Evolutionary conservation across 2,329 filamentous ascomycete species (phyloP).

Genomic region (Phialemoniopsis sp.): DNA sequence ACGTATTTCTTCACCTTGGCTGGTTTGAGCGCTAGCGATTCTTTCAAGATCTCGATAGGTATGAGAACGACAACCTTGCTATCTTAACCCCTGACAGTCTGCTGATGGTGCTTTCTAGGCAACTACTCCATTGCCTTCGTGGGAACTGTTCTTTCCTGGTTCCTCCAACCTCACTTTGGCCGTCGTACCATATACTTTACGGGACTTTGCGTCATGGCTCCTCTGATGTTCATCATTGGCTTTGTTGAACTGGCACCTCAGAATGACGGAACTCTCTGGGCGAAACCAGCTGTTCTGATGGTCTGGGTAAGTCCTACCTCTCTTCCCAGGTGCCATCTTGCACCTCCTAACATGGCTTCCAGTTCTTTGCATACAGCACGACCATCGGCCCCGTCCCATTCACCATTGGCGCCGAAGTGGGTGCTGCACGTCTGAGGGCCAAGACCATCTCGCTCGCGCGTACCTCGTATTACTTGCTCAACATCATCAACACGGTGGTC

Average conservation of each 20-base stretch:
- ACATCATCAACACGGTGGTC: constrained; percentile 15
- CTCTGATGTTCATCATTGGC: constrained; percentile 15
- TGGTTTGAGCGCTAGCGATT: constrained; percentile 28
- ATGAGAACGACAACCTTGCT: too few relatives aligned
- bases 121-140: constrained; percentile 27
- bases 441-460: constrained; percentile 24
- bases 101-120: constrained; percentile 28
- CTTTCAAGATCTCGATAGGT: constrained; percentile 37
- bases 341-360: too few relatives aligned
- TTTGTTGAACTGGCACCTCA: constrained; percentile 20
- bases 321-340: too few relatives aligned
- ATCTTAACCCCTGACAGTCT: too few relatives aligned
- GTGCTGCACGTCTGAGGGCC: constrained; percentile 25
- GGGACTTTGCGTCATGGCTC: constrained; percentile 7
- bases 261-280: constrained; percentile 19
- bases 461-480: constrained; percentile 19
- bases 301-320: constrained; percentile 17
- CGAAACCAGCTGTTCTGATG: constrained; percentile 16
- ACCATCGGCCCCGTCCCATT: constrained; percentile 39
- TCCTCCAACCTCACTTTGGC: constrained; percentile 10
- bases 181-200: constrained; percentile 11
- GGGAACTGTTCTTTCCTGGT: constrained; percentile 10
- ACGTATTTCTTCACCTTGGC: constrained; percentile 43
- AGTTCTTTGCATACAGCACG: constrained; percentile 33
- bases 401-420: constrained; percentile 38